Base-by-base conservation (phyloP, 139 green algal species). In the Asterochloris erici region DNA sequence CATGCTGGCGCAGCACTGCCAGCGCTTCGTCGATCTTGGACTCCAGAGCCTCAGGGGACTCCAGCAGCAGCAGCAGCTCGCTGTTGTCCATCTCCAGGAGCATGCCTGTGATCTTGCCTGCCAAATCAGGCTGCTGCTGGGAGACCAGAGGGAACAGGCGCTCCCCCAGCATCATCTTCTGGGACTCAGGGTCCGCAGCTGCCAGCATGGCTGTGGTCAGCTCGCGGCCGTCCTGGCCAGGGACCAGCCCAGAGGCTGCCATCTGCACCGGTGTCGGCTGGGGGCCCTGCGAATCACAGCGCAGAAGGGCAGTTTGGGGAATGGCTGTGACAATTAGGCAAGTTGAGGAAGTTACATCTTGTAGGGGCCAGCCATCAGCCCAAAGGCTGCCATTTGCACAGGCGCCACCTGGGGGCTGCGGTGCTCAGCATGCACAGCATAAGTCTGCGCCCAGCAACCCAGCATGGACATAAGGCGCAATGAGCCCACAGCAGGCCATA, bases 61-160 rank as follows among this genome's bases (percentile, higher is more conserved):
- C 94, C 54, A 98, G 87, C 83, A 98, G 88, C 80, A 96, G 88
- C 77, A 98, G 89, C 86, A 98, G 87, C 88, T 98, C 95, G 82
- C 86, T 86, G 88, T 97, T 96, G 88, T 97, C 92, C 95, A 98
- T 98, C 88, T 98, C 95, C 84, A 98, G 90, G 27, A 98, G 89
- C 95, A 98, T 98, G 76, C 95, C 95, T 14, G 95, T 98, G 88
- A 98, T 96, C 91, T 98, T 98, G 86, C 92, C 95, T 6, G 94
- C 94, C 88, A 96, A 85, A 64, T 95, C 90, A 60, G 92, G 93
- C 93, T 97, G 91, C 68, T 79, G 76, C 26, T 70, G 68, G 29
- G 78, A 63, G 16, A 86, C 91, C 84, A 94, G 87, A 1, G 95
- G 94, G 90, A 96, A 98, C 77, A 98, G 88, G 74, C 90, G 88